A percentile compares a stretch with the other conserved stretches of the same genome.
phyloP scores from a whole-genome alignment of 805 yeast species.

The Clavispora phyllophila region DNA sequence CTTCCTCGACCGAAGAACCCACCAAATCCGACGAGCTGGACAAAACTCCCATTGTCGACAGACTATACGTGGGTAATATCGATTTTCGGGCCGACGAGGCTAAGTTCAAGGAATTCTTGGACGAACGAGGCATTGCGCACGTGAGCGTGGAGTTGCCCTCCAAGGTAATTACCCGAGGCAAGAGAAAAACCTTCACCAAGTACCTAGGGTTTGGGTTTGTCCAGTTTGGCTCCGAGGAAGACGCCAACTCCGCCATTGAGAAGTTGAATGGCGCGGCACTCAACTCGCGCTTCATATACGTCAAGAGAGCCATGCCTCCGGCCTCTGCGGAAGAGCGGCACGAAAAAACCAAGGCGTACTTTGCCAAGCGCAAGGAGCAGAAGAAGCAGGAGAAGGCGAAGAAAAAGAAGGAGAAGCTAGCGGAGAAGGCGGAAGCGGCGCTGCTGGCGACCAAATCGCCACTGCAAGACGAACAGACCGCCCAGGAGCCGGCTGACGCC shows the following conservation, averaged over 20 bases:
- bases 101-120: slow-evolving; percentile 45
- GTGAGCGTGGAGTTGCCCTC: slow-evolving; percentile 48
- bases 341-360: slow-evolving; percentile 30
- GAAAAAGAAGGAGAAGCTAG: slow-evolving; percentile 16
- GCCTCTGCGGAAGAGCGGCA: slow-evolving; percentile 41
- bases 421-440: slow-evolving; percentile 11
- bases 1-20: no score
- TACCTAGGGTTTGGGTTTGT: slow-evolving; percentile 59
- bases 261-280: slow-evolving; percentile 38
- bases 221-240: slow-evolving; percentile 41
- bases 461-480: no score
- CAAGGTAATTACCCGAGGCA: slow-evolving; percentile 32
- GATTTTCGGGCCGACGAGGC: slow-evolving; percentile 39
- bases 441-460: no score
- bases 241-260: slow-evolving; percentile 42
- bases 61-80: slow-evolving; percentile 41
- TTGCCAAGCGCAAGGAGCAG: slow-evolving; percentile 19
- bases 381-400: slow-evolving; percentile 13
- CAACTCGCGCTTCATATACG: slow-evolving; percentile 44
- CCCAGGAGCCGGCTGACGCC: no score
- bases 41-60: slow-evolving; percentile 33
- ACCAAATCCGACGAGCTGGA: neutral
- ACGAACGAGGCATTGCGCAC: slow-evolving; percentile 36
- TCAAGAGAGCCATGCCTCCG: slow-evolving; percentile 52
- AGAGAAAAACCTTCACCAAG: slow-evolving; percentile 31